These are phyloP conservation scores for Babjeviella inositovora DNA, from an alignment of 805 yeast genomes.

Conservation along the genomic window DNA sequence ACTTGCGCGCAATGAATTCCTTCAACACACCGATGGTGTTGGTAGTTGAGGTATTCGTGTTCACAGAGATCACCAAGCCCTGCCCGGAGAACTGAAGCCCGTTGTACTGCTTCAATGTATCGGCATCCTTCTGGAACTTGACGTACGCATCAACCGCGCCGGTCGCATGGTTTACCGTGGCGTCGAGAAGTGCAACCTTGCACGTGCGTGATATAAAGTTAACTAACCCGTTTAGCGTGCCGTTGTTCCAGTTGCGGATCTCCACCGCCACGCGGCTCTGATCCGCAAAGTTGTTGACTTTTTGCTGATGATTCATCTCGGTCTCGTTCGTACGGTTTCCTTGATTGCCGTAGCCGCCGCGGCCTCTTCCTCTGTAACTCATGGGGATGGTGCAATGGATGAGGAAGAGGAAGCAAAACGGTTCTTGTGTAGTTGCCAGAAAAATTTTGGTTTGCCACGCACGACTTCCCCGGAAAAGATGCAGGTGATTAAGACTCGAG, in stretches of 20 bases:
- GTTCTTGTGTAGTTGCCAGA: too few relatives aligned
- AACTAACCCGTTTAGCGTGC: conserved; percentile 49
- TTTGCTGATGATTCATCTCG: conserved; percentile 9
- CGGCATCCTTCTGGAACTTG: conserved; percentile 34
- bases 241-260: conserved; percentile 73
- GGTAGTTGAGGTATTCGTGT: conserved; percentile 5
- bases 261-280: conserved; percentile 28
- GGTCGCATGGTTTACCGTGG: conserved; percentile 27
- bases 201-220: conserved; percentile 57
- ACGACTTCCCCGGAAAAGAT: too few relatives aligned
- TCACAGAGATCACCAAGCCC: conserved; percentile 33
- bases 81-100: conserved; percentile 80
- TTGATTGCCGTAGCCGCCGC: conserved; percentile 6
- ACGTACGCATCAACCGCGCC: conserved; percentile 48
- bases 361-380: conserved; percentile 15
- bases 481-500: too few relatives aligned
- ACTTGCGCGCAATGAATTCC: conserved; percentile 47
- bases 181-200: conserved; percentile 33
- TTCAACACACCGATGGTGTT: conserved; percentile 49
- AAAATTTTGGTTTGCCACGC: too few relatives aligned
- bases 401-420: too few relatives aligned
- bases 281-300: conserved; percentile 5
- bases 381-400: conserved; percentile 1
- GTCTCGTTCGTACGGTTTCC: conserved; percentile 4
- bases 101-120: conserved; percentile 37